Evolutionary conservation across 805 yeast genomes (phyloP).

Genomic region (Lachancea sp.): DNA sequence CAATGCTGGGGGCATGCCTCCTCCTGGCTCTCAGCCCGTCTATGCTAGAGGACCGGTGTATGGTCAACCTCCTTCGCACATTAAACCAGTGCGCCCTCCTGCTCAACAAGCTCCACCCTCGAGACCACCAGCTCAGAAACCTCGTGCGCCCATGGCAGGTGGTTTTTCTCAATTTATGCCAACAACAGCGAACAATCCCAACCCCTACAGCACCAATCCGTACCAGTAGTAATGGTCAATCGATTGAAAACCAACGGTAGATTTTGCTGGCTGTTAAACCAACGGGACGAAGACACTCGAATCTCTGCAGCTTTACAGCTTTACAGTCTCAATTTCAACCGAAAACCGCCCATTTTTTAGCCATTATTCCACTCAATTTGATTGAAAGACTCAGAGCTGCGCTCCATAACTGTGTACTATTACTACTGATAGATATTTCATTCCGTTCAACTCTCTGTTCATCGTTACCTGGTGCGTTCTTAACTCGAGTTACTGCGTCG

Average conservation of each 20-base stretch:
- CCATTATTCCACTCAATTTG: not conserved
- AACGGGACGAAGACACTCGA: no score
- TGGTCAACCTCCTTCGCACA: constrained; percentile 4
- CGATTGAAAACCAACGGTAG: not conserved
- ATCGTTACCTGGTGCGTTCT: no score
- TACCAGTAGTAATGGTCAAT: not conserved
- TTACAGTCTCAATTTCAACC: not conserved
- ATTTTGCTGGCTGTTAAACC: not conserved
- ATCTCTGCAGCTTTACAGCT: no score
- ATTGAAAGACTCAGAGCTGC: not conserved
- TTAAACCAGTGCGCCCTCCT: not conserved
- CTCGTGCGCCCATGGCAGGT: constrained; percentile 16
- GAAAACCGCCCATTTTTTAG: not conserved
- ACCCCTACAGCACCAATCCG: constrained; percentile 22
- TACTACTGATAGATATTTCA: not conserved
- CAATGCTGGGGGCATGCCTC: constrained; percentile 1
- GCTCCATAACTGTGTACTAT: not conserved
- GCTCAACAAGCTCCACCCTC: not conserved
- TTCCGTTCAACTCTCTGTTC: not conserved
- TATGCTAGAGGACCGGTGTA: constrained; percentile 2
- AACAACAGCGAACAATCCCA: constrained; percentile 13
- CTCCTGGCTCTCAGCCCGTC: not conserved
- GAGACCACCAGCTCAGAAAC: constrained; percentile 9
- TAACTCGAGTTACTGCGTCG: no score
- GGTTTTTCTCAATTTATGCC: constrained; percentile 34